Evolutionary conservation across 345 rosid genomes (phyloP).

Genomic region (Durio zibethinus): DNA sequence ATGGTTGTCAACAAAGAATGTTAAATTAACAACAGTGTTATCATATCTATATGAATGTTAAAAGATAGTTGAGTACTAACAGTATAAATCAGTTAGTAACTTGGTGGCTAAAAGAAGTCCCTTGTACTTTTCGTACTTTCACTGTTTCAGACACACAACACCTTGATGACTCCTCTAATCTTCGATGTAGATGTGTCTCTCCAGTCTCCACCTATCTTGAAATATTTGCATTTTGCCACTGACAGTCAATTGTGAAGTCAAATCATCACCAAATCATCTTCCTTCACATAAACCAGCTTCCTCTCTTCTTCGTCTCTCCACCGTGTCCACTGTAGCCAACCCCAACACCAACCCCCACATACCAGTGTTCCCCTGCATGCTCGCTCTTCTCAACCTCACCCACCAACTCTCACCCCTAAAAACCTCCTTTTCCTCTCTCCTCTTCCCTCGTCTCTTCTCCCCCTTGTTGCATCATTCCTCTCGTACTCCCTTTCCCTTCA

Average conservation of each 20-base stretch:
- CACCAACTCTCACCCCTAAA: constrained; percentile 58
- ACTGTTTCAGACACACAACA: too few species aligned
- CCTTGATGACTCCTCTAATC: too few species aligned
- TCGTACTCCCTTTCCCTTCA: constrained; percentile 44
- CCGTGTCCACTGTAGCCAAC: background rate
- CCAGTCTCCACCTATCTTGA: too few species aligned
- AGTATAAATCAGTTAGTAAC: too few species aligned
- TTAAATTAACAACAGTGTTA: background rate
- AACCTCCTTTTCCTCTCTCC: constrained; percentile 47
- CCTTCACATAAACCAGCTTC: background rate
- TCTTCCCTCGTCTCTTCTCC: constrained; percentile 44
- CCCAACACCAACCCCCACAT: constrained; percentile 32
- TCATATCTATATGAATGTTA: background rate
- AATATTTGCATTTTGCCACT: too few species aligned
- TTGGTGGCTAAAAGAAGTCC: too few species aligned
- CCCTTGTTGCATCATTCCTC: constrained; percentile 24
- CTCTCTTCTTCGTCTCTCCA: background rate
- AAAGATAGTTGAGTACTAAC: background rate
- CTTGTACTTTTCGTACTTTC: too few species aligned
- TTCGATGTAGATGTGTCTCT: too few species aligned
- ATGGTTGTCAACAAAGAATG: background rate
- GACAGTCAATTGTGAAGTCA: background rate
- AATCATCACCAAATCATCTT: background rate
- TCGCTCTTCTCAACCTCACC: constrained; percentile 51
- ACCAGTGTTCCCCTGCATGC: constrained; percentile 59